Evolutionary conservation across 148 eudicot genomes (phyloP).

Genomic region (Agrostemma githago): DNA sequence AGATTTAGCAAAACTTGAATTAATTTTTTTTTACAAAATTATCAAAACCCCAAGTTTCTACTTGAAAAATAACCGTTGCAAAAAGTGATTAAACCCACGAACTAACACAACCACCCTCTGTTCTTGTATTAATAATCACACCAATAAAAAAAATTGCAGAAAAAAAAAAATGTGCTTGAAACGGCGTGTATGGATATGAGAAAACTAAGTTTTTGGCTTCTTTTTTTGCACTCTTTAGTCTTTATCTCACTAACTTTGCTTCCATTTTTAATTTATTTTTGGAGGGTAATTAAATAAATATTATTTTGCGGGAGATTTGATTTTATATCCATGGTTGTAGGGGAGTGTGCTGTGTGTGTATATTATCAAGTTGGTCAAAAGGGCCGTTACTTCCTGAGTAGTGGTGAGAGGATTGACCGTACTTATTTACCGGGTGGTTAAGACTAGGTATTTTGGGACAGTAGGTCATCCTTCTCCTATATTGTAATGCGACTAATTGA

Average conservation of each 20-base stretch:
- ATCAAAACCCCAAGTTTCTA: slow-evolving; percentile 13
- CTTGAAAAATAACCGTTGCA: slow-evolving; percentile 29
- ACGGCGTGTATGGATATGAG: slow-evolving; percentile 18
- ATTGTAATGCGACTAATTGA: too few species aligned
- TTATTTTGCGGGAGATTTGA: slow-evolving; percentile 27
- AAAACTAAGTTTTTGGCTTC: slow-evolving; percentile 9
- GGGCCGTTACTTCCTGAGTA: slow-evolving; percentile 20
- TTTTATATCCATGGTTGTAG: too few species aligned
- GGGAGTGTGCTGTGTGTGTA: background rate
- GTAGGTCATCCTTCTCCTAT: too few species aligned
- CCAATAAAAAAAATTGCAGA: background rate
- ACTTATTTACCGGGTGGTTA: too few species aligned
- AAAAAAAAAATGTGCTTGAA: slow-evolving; percentile 7
- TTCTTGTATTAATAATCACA: background rate
- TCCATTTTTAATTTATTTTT: slow-evolving; percentile 21
- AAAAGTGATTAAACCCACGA: slow-evolving; percentile 9
- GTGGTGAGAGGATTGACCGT: background rate
- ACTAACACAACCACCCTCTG: background rate
- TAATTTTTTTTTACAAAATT: background rate
- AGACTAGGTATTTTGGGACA: too few species aligned
- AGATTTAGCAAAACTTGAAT: background rate
- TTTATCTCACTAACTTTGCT: slow-evolving; percentile 2
- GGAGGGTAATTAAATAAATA: slow-evolving; percentile 25
- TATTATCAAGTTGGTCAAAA: slow-evolving; percentile 24
- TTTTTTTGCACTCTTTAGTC: slow-evolving; percentile 16